Base-by-base conservation (phyloP, 129 eudicot genomes). In the Silybum marianum region DNA sequence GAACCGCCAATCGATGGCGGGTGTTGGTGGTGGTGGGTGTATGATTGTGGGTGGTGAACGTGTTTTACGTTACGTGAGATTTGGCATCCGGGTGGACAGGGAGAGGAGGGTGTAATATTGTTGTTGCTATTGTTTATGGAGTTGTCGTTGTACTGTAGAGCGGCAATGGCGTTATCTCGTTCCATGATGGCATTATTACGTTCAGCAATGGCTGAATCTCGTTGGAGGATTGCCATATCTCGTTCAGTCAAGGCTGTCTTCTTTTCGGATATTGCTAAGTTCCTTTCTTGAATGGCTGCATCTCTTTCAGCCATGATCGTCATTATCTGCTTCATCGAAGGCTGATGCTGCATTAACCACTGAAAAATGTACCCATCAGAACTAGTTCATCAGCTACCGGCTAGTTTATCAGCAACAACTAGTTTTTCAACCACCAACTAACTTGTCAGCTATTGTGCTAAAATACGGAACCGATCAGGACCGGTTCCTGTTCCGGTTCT, bases 291-390 rank as follows among this genome's bases (percentile, higher is more conserved):
- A 78, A 96, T 87, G 69, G 98, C 99, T 26, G 91, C 97, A 71
- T 96, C 99, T 78, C 99, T 74, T 86, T 96, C 99, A 9, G 98
- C 96, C 97, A 96, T 93, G 18, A 93, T 87, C 67, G 99, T 87
- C 98, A 96, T 93, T 82, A 96, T 96, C 60, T 96, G 99, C 74
- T 93, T 93, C 98, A 96, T 96, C 66, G 99, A 90, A 74, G 98
- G 97, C 74, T 93, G 98, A 70, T 95, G 97, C 85, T 91, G 98
- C 98, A 96, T 96, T 58, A 93, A 69, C 99, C 99, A 96, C 97
- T 96, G 18, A 16, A 48, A 48, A 48, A 14, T 14, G 62, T 48
- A 48, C 62, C 19, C 62, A 13, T 48, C 62, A 48, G 62, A 48
- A 48, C 60, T 48, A 48, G 60, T 38, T 14, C 14, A 14, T 48